A percentile compares a stretch with the other conserved stretches of the same genome.
Conservation (phyloP, 164 flowering plant genomes). For the Vitis labrusca region DNA sequence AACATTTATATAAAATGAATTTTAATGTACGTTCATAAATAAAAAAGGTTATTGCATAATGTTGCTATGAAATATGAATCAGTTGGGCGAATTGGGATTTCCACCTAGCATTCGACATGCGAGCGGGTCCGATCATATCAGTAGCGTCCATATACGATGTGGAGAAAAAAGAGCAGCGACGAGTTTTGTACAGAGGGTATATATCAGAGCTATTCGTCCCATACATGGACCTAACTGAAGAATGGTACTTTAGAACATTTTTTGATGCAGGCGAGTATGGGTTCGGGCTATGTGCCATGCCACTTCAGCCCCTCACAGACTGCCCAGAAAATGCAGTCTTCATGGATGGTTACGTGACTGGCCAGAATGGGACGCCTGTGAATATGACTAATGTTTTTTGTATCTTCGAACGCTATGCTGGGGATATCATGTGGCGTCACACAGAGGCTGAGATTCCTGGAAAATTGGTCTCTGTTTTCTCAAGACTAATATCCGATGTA, state of each 20-base stretch:
- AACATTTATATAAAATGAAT: too few relatives aligned
- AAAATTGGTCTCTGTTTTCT: conserved; percentile 30
- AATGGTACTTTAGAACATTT: conserved; percentile 55
- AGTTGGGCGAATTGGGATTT: conserved; percentile 73
- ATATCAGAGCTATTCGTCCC: conserved; percentile 67
- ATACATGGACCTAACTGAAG: conserved; percentile 65
- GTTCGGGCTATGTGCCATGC: conserved; percentile 40
- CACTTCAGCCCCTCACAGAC: conserved; percentile 48
- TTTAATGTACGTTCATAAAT: too few relatives aligned
- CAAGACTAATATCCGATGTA: too few relatives aligned
- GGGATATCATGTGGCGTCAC: conserved; percentile 69
- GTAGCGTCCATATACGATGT: conserved; percentile 50
- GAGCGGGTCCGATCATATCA: conserved; percentile 61
- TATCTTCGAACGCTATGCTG: conserved; percentile 54
- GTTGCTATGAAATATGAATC: not conserved
- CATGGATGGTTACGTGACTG: conserved; percentile 43
- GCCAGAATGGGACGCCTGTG: conserved; percentile 39
- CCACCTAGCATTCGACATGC: conserved; percentile 45
- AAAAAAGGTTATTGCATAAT: too few relatives aligned
- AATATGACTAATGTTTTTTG: conserved; percentile 40
- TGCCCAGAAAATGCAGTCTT: conserved; percentile 56
- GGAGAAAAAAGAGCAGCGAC: conserved; percentile 30
- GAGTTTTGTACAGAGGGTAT: conserved; percentile 54
- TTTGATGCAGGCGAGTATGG: conserved; percentile 71
- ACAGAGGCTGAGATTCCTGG: conserved; percentile 47